phyloP scores from a whole-genome alignment of 1,284 basidiomycete genomes.

The Rhodotorula mucilaginosa region DNA sequence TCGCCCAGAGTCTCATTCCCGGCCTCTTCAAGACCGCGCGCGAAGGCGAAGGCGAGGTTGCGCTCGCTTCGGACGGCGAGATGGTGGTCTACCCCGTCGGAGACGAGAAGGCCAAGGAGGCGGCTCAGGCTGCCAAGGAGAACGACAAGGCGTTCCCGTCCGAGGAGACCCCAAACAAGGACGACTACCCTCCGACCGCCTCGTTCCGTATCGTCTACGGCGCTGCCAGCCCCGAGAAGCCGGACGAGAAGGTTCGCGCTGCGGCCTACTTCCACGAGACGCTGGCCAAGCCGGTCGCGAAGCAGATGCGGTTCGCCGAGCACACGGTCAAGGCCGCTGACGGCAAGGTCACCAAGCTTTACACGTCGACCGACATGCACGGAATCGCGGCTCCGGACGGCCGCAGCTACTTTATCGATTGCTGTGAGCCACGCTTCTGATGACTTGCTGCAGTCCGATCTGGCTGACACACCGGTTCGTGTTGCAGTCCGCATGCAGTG shows the following conservation, averaged over 20 bases:
- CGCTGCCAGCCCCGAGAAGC: conserved; percentile 55
- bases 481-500: conserved; percentile 53
- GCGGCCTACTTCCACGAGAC: conserved; percentile 54
- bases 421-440: conserved; percentile 45
- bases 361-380: conserved; percentile 58
- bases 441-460: not conserved
- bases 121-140: conserved; percentile 66
- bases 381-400: conserved; percentile 59
- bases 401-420: conserved; percentile 58
- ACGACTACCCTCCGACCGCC: conserved; percentile 47
- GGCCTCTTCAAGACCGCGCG: conserved; percentile 54
- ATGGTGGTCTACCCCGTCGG: conserved; percentile 37
- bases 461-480: not conserved
- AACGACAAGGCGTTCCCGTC: conserved; percentile 70
- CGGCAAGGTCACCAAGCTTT: conserved; percentile 54
- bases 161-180: conserved; percentile 56
- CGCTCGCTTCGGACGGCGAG: conserved; percentile 26
- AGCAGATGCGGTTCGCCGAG: conserved; percentile 54
- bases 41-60: conserved; percentile 37
- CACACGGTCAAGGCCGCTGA: conserved; percentile 55
- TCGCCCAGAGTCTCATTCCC: conserved; percentile 59
- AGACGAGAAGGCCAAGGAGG: conserved; percentile 40
- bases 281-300: conserved; percentile 55
- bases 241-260: conserved; percentile 51
- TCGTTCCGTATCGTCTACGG: conserved; percentile 58